Evolutionary conservation across 2,329 filamentous ascomycete species (phyloP).

Genomic region (Pseudogymnoascus sp.): DNA sequence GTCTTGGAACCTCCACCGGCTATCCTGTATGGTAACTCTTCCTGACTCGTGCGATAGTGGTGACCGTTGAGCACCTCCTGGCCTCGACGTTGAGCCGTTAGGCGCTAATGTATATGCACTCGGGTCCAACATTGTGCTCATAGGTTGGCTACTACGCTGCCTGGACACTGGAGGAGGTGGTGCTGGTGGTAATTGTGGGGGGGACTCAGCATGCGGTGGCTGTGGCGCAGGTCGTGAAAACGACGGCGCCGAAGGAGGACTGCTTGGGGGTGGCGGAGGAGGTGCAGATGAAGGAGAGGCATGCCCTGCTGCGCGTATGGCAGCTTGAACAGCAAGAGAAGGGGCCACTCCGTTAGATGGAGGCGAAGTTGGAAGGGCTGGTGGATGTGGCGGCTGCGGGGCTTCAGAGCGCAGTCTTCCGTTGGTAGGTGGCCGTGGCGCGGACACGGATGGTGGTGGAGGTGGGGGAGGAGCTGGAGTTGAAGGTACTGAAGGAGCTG

Average conservation of each 20-base stretch:
- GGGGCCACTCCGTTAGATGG: slow-evolving; percentile 25
- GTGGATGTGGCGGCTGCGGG: slow-evolving; percentile 25
- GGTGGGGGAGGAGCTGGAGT: slow-evolving; percentile 32
- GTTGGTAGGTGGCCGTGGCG: slow-evolving; percentile 22
- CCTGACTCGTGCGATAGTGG: slow-evolving; percentile 25
- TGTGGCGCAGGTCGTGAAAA: slow-evolving; percentile 31
- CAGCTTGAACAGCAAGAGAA: slow-evolving; percentile 38
- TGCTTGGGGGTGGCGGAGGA: slow-evolving; percentile 35
- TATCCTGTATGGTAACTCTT: slow-evolving; percentile 62
- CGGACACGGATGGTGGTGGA: slow-evolving; percentile 23
- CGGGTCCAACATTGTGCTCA: slow-evolving; percentile 62
- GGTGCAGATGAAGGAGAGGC: slow-evolving; percentile 33
- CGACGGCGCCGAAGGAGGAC: slow-evolving; percentile 36
- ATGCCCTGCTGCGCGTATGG: slow-evolving; percentile 39
- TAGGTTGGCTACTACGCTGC: slow-evolving; percentile 37
- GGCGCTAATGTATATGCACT: slow-evolving; percentile 66
- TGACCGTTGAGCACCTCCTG: slow-evolving; percentile 17
- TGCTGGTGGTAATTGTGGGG: slow-evolving; percentile 33
- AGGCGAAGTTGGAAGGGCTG: slow-evolving; percentile 34
- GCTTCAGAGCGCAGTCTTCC: slow-evolving; percentile 20
- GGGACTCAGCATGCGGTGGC: slow-evolving; percentile 31
- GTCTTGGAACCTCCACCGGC: slow-evolving; percentile 78
- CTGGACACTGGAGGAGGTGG: slow-evolving; percentile 34
- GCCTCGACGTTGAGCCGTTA: slow-evolving; percentile 41
- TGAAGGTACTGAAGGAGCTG: slow-evolving; percentile 32